Base-by-base conservation (phyloP, 805 yeast species). In the Barnettozyma salicaria region DNA sequence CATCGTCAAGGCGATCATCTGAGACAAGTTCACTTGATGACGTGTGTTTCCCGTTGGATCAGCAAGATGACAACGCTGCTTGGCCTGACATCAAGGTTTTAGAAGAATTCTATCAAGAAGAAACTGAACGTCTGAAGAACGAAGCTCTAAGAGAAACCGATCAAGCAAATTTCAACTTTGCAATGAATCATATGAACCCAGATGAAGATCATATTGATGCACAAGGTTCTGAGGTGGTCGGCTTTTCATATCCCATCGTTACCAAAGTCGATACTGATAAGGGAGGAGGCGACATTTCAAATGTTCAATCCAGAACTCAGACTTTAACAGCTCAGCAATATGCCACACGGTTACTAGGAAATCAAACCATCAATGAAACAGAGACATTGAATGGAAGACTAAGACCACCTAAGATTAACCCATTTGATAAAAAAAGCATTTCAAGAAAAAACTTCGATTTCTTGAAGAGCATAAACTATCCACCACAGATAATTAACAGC, bases 81-180 rank as follows among this genome's bases (percentile, higher is more conserved):
- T 90, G 97, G 97, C 98, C 97, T 1, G 97, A 92, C 53, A 64
- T 86, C 13, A 53, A 65, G 22, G 75, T 84, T 0, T 63, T 90
- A 45, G 80, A 79, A 45, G 95, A 88, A 44, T 90, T 78, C 60
- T 78, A 87, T 1, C 67, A 64, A 22, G 81, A 81, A 45, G 97
- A 89, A 59, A 60, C 57, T 48, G 74, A 56, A 56, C 68, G 74
- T 40, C 51, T 67, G 28, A 61, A 67, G 41, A 56, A 56, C 40
- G 69, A 66, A 36, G 70, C 68, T 1, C 40, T 59, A 9, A 55
- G 52, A 29, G 68, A 65, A 37, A 60, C 65, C 1, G 59, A 55
- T 33, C 61, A 59, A 13, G 63, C 60, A 12, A 64, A 63, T 43
- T 57, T 56, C 39, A 60, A 56, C 35, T 63, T 60, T 40, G 62